phyloP scores from a whole-genome alignment of 2,329 filamentous ascomycete species.

The Kalmusia sp. region DNA sequence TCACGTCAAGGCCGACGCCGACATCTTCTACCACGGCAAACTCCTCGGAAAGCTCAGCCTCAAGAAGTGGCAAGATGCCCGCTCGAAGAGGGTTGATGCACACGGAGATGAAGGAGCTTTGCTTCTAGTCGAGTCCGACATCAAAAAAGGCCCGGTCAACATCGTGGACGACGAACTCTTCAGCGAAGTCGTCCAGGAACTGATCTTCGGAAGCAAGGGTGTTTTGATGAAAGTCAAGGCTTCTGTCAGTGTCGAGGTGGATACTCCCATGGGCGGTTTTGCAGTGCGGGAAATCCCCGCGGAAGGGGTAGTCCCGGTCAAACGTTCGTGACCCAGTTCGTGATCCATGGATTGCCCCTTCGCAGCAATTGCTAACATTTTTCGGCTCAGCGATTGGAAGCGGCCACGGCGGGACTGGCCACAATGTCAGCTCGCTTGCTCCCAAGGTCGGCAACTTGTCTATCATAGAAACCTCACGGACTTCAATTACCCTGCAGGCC shows the following conservation, averaged over 20 bases:
- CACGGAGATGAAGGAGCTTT: constrained; percentile 64
- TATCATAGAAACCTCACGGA: constrained; percentile 74
- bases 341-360: constrained; percentile 31
- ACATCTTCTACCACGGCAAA: constrained; percentile 78
- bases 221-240: constrained; percentile 79
- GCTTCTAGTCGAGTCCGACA: constrained; percentile 76
- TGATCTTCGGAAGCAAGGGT: constrained; percentile 75
- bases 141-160: constrained; percentile 80
- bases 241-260: constrained; percentile 80
- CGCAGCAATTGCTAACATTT: constrained; percentile 40
- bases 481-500: constrained; percentile 74
- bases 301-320: constrained; percentile 85
- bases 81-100: constrained; percentile 73
- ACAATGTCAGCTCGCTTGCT: constrained; percentile 54
- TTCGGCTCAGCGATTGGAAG: constrained; percentile 42
- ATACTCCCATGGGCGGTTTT: constrained; percentile 82
- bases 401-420: constrained; percentile 50
- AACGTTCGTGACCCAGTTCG: constrained; percentile 79
- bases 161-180: constrained; percentile 84
- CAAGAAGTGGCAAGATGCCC: constrained; percentile 81
- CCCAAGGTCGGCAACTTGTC: constrained; percentile 75
- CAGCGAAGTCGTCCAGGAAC: constrained; percentile 77
- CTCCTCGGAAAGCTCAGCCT: constrained; percentile 85
- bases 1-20: constrained; percentile 75
- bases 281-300: constrained; percentile 82